Evolutionary conservation across 129 eudicot genomes (phyloP).

Genomic region (Deinandra increscens): DNA sequence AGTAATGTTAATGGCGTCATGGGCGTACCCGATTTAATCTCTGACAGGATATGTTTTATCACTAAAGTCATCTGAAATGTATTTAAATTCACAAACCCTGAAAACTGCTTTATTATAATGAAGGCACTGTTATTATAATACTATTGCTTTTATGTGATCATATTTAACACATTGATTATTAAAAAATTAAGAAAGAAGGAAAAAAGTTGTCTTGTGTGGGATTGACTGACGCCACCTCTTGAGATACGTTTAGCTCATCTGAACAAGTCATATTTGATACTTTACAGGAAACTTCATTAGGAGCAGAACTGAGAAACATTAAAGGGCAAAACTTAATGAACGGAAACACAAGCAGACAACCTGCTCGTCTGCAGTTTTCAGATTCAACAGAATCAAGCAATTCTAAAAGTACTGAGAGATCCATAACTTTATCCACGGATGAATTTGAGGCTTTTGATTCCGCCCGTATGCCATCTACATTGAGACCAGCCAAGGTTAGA

Average conservation of each 20-base stretch:
- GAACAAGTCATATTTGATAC: constrained; percentile 3
- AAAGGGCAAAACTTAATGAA: constrained; percentile 59
- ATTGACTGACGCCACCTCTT: neutral
- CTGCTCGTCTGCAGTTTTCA: constrained; percentile 50
- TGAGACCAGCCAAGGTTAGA: constrained; percentile 59
- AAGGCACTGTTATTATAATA: neutral
- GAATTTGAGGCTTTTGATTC: constrained; percentile 55
- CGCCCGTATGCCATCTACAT: constrained; percentile 54
- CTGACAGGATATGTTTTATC: neutral
- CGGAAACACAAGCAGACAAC: constrained; percentile 59
- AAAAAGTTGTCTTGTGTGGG: too few species aligned
- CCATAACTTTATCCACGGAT: constrained; percentile 53
- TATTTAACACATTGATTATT: too few species aligned
- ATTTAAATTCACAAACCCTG: neutral
- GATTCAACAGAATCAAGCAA: constrained; percentile 55
- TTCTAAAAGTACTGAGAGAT: constrained; percentile 63
- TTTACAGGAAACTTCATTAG: constrained; percentile 56
- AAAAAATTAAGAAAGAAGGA: too few species aligned
- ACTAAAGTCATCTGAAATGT: neutral
- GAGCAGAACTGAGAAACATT: constrained; percentile 59
- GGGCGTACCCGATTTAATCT: neutral
- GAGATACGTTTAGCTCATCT: neutral
- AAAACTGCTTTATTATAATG: neutral
- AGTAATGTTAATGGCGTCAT: too few species aligned
- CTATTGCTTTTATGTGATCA: neutral